These are phyloP conservation scores for Pneumocystis jirovecii DNA, from an alignment of 1,139 yeast species.

Conservation along the genomic window DNA sequence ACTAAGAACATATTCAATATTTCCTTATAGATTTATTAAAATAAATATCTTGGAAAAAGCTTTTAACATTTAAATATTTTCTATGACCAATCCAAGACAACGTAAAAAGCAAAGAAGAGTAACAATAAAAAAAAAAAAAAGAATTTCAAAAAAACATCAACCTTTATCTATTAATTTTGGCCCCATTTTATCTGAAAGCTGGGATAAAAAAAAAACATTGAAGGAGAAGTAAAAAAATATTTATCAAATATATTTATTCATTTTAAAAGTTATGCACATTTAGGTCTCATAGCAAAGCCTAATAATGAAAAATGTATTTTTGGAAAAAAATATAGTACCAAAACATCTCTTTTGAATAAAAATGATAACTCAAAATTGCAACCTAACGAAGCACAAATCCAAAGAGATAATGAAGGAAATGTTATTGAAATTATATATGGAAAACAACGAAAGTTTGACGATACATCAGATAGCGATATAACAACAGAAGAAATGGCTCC, in stretches of 20 bases:
- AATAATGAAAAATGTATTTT: neutral
- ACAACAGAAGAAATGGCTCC: neutral
- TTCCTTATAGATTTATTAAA: too few relatives aligned
- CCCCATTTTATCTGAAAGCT: neutral
- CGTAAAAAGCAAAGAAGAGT: neutral
- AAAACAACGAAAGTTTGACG: conserved; percentile 24
- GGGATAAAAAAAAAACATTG: neutral
- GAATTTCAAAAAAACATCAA: neutral
- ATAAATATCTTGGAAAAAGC: neutral
- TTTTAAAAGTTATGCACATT: neutral
- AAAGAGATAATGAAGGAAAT: conserved; percentile 59
- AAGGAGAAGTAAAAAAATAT: neutral
- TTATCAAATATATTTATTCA: neutral
- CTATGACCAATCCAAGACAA: neutral
- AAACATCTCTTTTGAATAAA: neutral
- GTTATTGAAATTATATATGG: conserved; percentile 61
- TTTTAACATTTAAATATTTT: neutral
- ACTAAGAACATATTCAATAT: too few relatives aligned
- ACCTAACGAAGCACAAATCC: conserved; percentile 65
- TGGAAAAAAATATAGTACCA: neutral
- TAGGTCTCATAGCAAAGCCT: neutral
- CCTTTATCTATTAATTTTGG: neutral
- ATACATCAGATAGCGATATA: neutral
- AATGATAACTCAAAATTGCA: conserved; percentile 20
- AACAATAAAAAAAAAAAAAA: neutral